These are phyloP conservation scores for Omphalotus guepiniiformis DNA, from an alignment of 768 basidiomycete genomes.

Conservation along the genomic window DNA sequence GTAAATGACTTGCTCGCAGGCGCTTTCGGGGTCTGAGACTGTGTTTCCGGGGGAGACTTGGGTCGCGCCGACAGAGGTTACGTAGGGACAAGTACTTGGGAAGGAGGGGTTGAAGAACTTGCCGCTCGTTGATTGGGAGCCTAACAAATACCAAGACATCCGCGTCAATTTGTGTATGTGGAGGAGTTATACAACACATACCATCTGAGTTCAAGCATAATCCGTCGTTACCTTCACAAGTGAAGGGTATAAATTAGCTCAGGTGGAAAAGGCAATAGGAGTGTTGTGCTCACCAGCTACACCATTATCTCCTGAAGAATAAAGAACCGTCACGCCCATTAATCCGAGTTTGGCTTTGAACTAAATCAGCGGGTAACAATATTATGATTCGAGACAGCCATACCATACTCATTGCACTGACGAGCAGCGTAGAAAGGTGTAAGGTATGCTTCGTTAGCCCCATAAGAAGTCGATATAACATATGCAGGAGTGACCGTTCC, in stretches of 20 bases:
- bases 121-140: conserved; percentile 13
- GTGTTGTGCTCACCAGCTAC: conserved; percentile 28
- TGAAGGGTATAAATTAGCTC: no score
- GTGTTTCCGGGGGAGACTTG: conserved; percentile 40
- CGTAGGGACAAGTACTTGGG: conserved; percentile 38
- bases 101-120: conserved; percentile 23
- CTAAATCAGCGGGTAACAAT: conserved; percentile 3
- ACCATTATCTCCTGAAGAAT: conserved; percentile 32
- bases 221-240: conserved; percentile 28
- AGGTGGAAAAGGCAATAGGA: neutral
- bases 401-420: conserved; percentile 33
- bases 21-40: conserved; percentile 39
- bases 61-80: conserved; percentile 52
- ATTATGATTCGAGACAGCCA: conserved; percentile 16
- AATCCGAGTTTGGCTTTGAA: conserved; percentile 38
- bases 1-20: conserved; percentile 42
- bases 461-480: conserved; percentile 32
- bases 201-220: conserved; percentile 20
- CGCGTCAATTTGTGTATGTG: neutral
- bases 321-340: conserved; percentile 33
- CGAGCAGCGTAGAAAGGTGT: conserved; percentile 27
- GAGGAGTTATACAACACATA: neutral
- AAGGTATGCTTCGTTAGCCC: conserved; percentile 28
- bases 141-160: conserved; percentile 1
- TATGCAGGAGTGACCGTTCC: conserved; percentile 32